phyloP scores from a whole-genome alignment of 2,329 filamentous ascomycete genomes.

The Dothistroma septosporum region DNA sequence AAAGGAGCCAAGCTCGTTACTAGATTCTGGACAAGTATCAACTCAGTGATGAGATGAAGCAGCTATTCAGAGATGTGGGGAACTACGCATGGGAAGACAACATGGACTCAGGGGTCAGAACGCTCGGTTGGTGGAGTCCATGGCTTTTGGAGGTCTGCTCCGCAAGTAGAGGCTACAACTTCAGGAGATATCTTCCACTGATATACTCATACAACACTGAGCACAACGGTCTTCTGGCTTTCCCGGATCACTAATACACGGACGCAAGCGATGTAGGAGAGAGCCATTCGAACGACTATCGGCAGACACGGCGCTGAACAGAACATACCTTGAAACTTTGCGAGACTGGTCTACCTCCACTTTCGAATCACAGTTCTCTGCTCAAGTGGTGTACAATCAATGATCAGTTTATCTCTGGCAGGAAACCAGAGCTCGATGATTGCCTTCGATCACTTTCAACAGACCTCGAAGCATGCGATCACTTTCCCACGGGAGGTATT shows the following conservation, averaged over 20 bases:
- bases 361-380: constrained; percentile 28
- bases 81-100: constrained; percentile 38
- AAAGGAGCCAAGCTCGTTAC: constrained; percentile 28
- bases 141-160: constrained; percentile 26
- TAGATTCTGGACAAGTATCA: constrained; percentile 35
- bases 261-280: constrained; percentile 25
- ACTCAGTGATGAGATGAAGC: constrained; percentile 23
- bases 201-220: constrained; percentile 27
- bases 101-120: constrained; percentile 30
- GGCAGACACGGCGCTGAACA: constrained; percentile 29
- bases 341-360: constrained; percentile 28
- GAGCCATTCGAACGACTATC: constrained; percentile 31
- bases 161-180: constrained; percentile 26
- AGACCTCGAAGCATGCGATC: constrained; percentile 1
- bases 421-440: constrained; percentile 42
- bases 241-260: constrained; percentile 23
- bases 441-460: constrained; percentile 32
- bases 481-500: constrained; percentile 12
- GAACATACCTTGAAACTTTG: constrained; percentile 29
- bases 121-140: constrained; percentile 28
- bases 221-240: constrained; percentile 19
- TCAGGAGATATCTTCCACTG: constrained; percentile 33
- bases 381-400: constrained; percentile 35
- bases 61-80: constrained; percentile 29
- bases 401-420: constrained; percentile 37